Base-by-base conservation (phyloP, 805 yeast species). In the Barnettozyma pratensis region DNA sequence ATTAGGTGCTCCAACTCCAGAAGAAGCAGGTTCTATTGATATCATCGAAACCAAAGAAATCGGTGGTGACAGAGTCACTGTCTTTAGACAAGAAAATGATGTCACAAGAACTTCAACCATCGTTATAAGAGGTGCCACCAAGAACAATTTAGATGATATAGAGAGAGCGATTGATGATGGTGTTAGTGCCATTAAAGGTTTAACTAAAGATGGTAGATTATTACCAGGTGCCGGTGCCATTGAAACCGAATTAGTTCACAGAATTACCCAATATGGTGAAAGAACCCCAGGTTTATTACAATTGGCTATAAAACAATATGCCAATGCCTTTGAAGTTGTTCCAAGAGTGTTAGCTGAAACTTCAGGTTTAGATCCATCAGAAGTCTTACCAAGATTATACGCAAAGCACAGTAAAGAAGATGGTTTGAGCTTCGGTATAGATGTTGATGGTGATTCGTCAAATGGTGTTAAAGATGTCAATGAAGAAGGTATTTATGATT, bases 161-260 rank as follows among this genome's bases (percentile, higher is more conserved):
- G 99, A 94, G 73, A 82, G 99, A 63, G 96, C 98, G 44, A 88
- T 94, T 54, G 98, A 94, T 64, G 99, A 94, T 62, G 97, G 98
- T 63, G 96, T 94, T 42, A 80, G 88, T 51, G 87, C 95, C 32
- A 81, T 92, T 57, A 94, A 94, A 71, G 91, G 97, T 1, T 75
- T 94, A 55, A 77, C 92, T 58, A 86, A 85, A 68, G 96, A 92
- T 66, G 72, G 79, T 44, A 76, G 87, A 54, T 76, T 92, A 56
- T 75, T 92, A 53, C 91, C 97, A 4, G 99, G 99, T 54, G 99
- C 99, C 0, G 99, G 99, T 59, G 91, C 97, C 32, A 76, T 86
- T 11, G 99, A 94, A 70, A 85, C 88, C 42, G 97, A 90, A 64
- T 73, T 94, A 48, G 91, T 89, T 45, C 79, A 85, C 55, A 76